Evolutionary conservation across 1,284 basidiomycete species (phyloP), one percentile per base, ranked within the genome.

Genomic region (Microbotryum violaceum): DNA sequence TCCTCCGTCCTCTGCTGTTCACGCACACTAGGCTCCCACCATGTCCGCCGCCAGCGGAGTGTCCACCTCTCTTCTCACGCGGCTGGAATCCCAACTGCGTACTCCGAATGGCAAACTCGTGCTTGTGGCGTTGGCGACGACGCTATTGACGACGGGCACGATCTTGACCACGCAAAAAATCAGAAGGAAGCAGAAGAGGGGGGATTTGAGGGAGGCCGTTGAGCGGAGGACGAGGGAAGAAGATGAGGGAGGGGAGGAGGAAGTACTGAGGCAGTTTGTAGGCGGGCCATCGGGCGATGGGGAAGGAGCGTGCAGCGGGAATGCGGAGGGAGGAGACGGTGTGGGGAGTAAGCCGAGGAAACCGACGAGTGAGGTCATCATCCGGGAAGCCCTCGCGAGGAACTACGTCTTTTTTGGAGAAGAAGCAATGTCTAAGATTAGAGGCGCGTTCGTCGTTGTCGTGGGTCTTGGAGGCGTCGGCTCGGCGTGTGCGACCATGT

Each of bases 381-480:
- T 78, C 42, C 68, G 72, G 46, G 77, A 76, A 72, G 87, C 97
- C 76, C 82, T 98, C 46, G 88, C 92, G 7, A 80, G 96, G 51
- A 97, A 97, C 77, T 97, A 96, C 74, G 85, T 88, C 23, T 97
- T 98, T 77, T 87, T 98, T 54, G 91, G 91, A 0, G 89, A 94
- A 42, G 87, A 92, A 45, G 83, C 85, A 27, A 96, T 97, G 91
- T 74, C 77, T 14, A 85, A 83, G 70, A 81, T 98, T 49, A 81
- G 96, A 61, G 74, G 81, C 25, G 83, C 84, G 8, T 85, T 82
- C 21, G 91, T 97, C 4, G 89, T 91, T 23, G 80, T 98, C 25
- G 83, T 98, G 9, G 96, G 96, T 4, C 91, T 92, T 67, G 96
- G 96, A 61, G 96, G 96, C 6, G 96, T 99, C 8, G 67, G 1